Base-by-base conservation (phyloP, 768 basidiomycete species). In the Mycena floridula region DNA sequence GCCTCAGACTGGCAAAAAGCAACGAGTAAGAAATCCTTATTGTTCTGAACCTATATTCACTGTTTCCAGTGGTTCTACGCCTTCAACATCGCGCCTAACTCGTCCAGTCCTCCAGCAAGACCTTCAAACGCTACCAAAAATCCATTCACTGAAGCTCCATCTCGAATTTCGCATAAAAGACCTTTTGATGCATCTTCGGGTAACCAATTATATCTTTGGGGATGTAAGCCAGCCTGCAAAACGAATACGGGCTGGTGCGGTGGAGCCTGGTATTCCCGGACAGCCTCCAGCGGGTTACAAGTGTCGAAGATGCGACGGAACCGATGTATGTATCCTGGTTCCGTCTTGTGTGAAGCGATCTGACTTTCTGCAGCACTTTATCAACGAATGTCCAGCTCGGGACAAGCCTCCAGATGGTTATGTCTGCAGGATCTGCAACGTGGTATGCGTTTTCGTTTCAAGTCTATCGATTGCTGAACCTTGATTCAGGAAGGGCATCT, bases 61-160 rank as follows among this genome's bases (percentile, higher is more conserved):
- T 40, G 38, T 51, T 50, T 42, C 27, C 53, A 97, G 94, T 97
- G 91, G 86, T 97, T 96, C 66, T 99, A 99, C 65, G 96, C 96
- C 2, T 98, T 97, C 63, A 82, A 79, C 21, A 87, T 99, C 42
- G 64, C 77, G 0, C 81, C 89, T 2, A 69, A 72, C 36, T 52
- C 61, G 21, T 62, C 58, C 9, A 61, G 65, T 13, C 57, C 68
- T 7, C 54, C 58, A 12, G 58, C 69, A 16, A 70, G 56, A 4
- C 86, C 88, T 13, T 55, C 72, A 1, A 89, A 90, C 55, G 63
- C 72, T 1, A 87, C 88, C 0, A 68, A 67, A 50, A 91, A 90
- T 59, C 88, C 88, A 1, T 89, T 86, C 57, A 61, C 66, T 5
- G 73, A 74, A 41, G 50, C 53, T 21, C 51, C 56, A 7, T 48